These are phyloP conservation scores for Fusarium chlamydosporum DNA, from an alignment of 2,329 filamentous ascomycete genomes.

Conservation along the genomic window DNA sequence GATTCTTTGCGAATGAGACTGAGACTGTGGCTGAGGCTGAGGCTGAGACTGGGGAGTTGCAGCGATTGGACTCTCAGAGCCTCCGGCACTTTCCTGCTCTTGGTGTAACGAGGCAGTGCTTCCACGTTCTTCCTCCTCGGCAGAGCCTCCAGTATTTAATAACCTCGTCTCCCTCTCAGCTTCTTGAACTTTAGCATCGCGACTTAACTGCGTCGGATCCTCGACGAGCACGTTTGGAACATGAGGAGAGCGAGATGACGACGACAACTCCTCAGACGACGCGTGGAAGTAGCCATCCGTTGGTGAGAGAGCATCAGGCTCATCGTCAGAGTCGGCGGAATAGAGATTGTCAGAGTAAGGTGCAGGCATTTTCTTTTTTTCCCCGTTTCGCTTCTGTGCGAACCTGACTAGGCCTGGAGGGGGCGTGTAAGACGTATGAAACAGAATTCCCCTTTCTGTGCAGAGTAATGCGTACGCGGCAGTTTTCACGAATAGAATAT, in stretches of 20 bases:
- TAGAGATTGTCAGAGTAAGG: constrained; percentile 66
- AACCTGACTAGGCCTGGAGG: neutral
- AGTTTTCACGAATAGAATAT: constrained; percentile 16
- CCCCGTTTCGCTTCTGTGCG: constrained; percentile 4
- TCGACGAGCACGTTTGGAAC: constrained; percentile 65
- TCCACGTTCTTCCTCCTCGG: neutral
- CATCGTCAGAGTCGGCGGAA: constrained; percentile 58
- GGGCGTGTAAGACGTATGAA: constrained; percentile 27
- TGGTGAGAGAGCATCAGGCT: constrained; percentile 61
- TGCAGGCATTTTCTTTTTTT: constrained; percentile 58
- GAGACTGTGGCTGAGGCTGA: neutral
- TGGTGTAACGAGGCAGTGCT: constrained; percentile 2
- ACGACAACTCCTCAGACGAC: constrained; percentile 50
- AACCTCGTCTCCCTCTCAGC: constrained; percentile 58
- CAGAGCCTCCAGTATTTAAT: constrained; percentile 48
- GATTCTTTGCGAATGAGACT: constrained; percentile 14
- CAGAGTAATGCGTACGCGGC: constrained; percentile 15
- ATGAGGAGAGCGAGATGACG: constrained; percentile 53
- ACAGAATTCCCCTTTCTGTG: neutral
- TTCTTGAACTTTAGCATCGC: constrained; percentile 61
- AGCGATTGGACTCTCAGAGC: constrained; percentile 6
- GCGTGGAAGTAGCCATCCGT: constrained; percentile 67
- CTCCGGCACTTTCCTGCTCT: neutral
- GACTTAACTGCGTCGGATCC: constrained; percentile 62
- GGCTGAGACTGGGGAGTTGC: constrained; percentile 6